Conservation (phyloP, 305 asterid genomes). For the Rubia balearica region DNA sequence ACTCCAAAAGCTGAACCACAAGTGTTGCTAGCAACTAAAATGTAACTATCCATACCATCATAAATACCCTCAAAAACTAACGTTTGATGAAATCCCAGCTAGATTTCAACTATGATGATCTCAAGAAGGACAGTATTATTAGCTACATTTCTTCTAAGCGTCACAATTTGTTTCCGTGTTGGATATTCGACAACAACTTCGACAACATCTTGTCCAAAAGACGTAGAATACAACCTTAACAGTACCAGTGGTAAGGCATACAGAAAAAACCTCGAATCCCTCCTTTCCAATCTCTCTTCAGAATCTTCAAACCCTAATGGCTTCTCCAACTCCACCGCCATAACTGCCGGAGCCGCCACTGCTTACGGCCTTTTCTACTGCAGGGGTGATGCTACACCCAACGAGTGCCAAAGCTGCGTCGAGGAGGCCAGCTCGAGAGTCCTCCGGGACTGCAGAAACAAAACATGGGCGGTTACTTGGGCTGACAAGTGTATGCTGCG, state of each 20-base stretch:
- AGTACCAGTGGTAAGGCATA: background rate
- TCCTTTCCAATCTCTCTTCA: constrained; percentile 12
- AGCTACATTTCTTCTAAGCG: too few species aligned
- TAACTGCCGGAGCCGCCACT: background rate
- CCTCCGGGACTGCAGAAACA: background rate
- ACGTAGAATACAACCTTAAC: constrained; percentile 11
- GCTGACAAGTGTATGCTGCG: constrained; percentile 1
- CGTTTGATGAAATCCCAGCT: too few species aligned
- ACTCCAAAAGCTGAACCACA: too few species aligned
- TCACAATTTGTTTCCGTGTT: too few species aligned
- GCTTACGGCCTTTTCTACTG: constrained; percentile 21
- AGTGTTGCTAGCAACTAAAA: too few species aligned
- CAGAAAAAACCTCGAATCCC: constrained; percentile 10
- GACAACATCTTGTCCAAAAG: background rate
- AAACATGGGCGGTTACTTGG: background rate
- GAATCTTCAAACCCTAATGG: background rate
- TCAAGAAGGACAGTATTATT: too few species aligned
- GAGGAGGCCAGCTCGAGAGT: background rate
- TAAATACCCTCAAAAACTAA: too few species aligned
- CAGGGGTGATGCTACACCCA: constrained; percentile 10
- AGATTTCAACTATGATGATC: too few species aligned
- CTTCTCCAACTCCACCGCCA: constrained; percentile 7
- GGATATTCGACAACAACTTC: too few species aligned
- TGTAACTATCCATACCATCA: too few species aligned
- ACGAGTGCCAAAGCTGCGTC: background rate